Evolutionary conservation across 2,329 filamentous ascomycete genomes (phyloP).

Genomic region (Sarocladium strictum): DNA sequence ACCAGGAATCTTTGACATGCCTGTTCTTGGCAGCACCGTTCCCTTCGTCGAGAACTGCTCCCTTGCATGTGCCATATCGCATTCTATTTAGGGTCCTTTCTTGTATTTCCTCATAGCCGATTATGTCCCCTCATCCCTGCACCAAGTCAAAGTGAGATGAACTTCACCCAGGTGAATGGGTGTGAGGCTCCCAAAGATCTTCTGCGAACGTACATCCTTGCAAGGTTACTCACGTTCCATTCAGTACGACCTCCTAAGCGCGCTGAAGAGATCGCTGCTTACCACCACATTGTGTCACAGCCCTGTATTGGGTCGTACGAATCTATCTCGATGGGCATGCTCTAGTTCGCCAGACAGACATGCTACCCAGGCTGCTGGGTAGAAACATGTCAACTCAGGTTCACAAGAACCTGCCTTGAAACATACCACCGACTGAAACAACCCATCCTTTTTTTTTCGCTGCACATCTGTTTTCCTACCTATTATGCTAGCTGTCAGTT

Average conservation of each 20-base stretch:
- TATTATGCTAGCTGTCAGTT: not conserved
- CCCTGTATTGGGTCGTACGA: not conserved
- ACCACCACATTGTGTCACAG: not conserved
- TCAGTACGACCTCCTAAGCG: slow-evolving; percentile 1
- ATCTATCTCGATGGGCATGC: not conserved
- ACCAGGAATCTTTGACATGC: too few relatives aligned
- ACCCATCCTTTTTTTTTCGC: not conserved
- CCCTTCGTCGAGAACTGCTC: not conserved
- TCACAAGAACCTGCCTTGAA: not conserved
- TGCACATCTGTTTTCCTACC: not conserved
- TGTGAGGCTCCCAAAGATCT: slow-evolving; percentile 1
- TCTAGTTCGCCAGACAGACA: not conserved
- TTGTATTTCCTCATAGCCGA: too few relatives aligned
- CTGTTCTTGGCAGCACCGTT: not conserved
- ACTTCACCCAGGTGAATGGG: not conserved
- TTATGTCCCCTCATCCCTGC: too few relatives aligned
- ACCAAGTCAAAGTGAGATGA: not conserved
- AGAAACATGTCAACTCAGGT: not conserved
- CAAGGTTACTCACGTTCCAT: not conserved
- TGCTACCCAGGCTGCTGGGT: too few relatives aligned
- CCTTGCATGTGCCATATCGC: not conserved
- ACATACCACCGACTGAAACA: not conserved
- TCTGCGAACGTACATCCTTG: not conserved
- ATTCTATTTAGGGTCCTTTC: not conserved
- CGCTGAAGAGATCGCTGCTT: not conserved